Evolutionary conservation across 2,329 filamentous ascomycete species (phyloP).

Genomic region (Pseudogymnoascus sp.): DNA sequence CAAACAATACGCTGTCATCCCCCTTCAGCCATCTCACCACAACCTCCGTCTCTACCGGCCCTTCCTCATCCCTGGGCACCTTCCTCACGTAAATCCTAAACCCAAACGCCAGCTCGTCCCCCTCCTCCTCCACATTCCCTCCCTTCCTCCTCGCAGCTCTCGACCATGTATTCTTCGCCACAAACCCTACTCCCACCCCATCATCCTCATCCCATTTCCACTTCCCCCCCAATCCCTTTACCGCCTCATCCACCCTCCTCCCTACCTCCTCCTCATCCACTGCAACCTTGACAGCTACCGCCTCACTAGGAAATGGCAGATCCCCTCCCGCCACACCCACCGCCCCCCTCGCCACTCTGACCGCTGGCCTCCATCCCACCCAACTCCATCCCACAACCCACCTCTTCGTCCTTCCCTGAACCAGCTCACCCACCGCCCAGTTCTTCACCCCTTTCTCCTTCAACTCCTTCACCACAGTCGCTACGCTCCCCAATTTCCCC

Average conservation of each 20-base stretch:
- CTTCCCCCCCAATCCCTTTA: slow-evolving; percentile 20
- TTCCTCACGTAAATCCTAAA: slow-evolving; percentile 46
- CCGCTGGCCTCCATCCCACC: slow-evolving; percentile 52
- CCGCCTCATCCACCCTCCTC: slow-evolving; percentile 38
- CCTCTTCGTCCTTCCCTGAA: slow-evolving; percentile 72
- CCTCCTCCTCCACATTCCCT: slow-evolving; percentile 13
- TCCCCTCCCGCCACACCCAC: slow-evolving; percentile 27
- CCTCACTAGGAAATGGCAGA: slow-evolving; percentile 44
- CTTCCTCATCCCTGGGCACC: slow-evolving; percentile 29
- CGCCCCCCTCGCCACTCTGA: slow-evolving; percentile 31
- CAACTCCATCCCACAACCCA: slow-evolving; percentile 93
- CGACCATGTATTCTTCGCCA: slow-evolving; percentile 27
- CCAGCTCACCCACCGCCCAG: slow-evolving; percentile 72
- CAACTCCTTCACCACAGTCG: slow-evolving; percentile 52
- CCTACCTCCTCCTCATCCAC: slow-evolving; percentile 64
- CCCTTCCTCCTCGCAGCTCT: slow-evolving; percentile 30
- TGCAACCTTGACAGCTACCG: slow-evolving; percentile 42
- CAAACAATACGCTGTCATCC: slow-evolving; percentile 63
- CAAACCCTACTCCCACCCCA: slow-evolving; percentile 22
- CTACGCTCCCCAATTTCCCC: slow-evolving; percentile 66
- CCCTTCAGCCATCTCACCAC: slow-evolving; percentile 68
- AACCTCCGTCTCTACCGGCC: slow-evolving; percentile 36
- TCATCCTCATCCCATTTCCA: slow-evolving; percentile 25
- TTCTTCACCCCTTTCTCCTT: slow-evolving; percentile 57
- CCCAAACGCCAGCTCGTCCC: slow-evolving; percentile 41